Percentiles rank a stretch among this genome's conserved stretches.
These are phyloP conservation scores for Colletotrichum tropicale DNA, from an alignment of 2,329 filamentous ascomycete genomes.

Conservation along the genomic window DNA sequence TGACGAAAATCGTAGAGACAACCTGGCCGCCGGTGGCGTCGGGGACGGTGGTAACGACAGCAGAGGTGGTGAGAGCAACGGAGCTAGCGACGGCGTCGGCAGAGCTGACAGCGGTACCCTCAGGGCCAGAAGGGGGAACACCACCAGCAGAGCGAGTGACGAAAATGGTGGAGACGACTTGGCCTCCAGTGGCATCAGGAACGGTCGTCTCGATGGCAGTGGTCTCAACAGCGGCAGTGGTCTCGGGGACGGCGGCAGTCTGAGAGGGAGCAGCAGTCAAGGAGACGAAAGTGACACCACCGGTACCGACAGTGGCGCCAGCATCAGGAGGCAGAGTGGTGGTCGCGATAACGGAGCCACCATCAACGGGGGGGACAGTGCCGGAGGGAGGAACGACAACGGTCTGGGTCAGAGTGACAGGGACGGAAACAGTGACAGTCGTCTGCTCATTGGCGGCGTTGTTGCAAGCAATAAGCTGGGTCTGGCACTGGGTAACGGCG, in stretches of 20 bases:
- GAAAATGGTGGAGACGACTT: constrained; percentile 2
- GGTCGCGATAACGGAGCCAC: constrained; percentile 19
- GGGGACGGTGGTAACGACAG: neutral
- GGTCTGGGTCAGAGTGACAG: constrained; percentile 21
- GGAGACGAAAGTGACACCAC: constrained; percentile 19
- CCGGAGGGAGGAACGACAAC: constrained; percentile 14
- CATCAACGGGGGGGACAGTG: constrained; percentile 1
- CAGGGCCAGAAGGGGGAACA: neutral
- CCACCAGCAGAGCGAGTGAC: neutral
- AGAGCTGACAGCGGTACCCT: neutral
- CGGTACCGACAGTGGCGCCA: constrained; percentile 18
- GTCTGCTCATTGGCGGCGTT: constrained; percentile 8
- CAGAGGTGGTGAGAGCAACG: neutral
- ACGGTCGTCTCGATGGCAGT: neutral
- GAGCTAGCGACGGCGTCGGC: neutral
- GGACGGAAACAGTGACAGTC: constrained; percentile 20
- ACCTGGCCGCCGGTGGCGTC: neutral
- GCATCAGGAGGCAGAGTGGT: constrained; percentile 15
- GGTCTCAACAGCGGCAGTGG: neutral
- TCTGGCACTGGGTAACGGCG: constrained; percentile 23
- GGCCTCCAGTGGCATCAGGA: neutral
- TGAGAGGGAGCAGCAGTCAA: constrained; percentile 1
- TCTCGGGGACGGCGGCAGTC: constrained; percentile 6
- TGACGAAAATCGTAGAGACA: constrained; percentile 14
- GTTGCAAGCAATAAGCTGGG: constrained; percentile 19